phyloP scores from a whole-genome alignment of 176 grass and related monocot genomes.

The Carex scoparia region DNA sequence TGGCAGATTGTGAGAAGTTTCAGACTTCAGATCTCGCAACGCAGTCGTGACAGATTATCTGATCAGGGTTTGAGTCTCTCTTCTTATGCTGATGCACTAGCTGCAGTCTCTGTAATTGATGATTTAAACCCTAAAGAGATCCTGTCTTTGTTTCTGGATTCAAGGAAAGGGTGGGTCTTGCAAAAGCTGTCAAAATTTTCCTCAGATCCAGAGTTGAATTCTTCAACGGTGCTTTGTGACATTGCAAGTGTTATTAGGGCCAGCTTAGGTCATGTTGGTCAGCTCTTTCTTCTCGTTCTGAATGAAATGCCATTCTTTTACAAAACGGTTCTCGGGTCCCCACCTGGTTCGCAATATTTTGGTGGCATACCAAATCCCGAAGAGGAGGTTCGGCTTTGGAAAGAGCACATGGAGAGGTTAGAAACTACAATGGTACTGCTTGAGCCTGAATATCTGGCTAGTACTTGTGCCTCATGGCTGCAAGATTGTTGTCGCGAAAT shows the following conservation, averaged over 20 bases:
- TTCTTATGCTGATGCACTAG: slow-evolving; percentile 80
- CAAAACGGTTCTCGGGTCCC: slow-evolving; percentile 73
- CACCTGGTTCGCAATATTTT: slow-evolving; percentile 73
- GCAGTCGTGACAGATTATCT: slow-evolving; percentile 65
- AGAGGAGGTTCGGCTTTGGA: slow-evolving; percentile 71
- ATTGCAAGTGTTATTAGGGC: slow-evolving; percentile 51
- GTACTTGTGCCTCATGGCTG: slow-evolving; percentile 65
- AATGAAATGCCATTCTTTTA: slow-evolving; percentile 87
- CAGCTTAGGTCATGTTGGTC: slow-evolving; percentile 71
- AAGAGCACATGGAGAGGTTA: slow-evolving; percentile 71
- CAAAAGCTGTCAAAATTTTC: slow-evolving; percentile 45
- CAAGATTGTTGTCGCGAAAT: slow-evolving; percentile 63
- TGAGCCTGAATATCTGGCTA: slow-evolving; percentile 51
- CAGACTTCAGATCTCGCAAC: slow-evolving; percentile 72
- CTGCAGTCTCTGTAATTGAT: slow-evolving; percentile 59
- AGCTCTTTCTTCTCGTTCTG: slow-evolving; percentile 72
- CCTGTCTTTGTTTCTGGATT: slow-evolving; percentile 61
- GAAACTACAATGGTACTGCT: slow-evolving; percentile 79
- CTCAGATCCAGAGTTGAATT: slow-evolving; percentile 51
- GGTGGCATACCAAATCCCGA: slow-evolving; percentile 90
- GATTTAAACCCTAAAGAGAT: slow-evolving; percentile 53
- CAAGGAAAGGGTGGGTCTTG: slow-evolving; percentile 73
- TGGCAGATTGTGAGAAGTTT: slow-evolving; percentile 90
- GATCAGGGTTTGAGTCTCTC: slow-evolving; percentile 56
- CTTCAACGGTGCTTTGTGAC: slow-evolving; percentile 60